Conservation (phyloP, 1,139 yeast genomes). For the Yamadazyma oceani region DNA sequence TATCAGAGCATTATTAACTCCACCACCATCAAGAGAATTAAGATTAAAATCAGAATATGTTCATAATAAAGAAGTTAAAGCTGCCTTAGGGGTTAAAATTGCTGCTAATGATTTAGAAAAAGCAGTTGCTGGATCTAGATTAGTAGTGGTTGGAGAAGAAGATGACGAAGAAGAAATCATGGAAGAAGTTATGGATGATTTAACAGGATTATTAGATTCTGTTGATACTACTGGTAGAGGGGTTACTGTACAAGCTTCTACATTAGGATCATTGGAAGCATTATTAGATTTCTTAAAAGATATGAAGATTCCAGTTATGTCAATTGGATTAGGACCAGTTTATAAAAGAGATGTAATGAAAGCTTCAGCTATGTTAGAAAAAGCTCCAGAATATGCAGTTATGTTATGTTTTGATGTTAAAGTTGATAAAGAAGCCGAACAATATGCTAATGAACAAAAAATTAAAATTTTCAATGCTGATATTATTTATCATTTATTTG, state of each 20-base stretch:
- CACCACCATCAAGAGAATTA: slow-evolving; percentile 95
- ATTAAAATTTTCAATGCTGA: slow-evolving; percentile 93
- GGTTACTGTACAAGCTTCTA: slow-evolving; percentile 98
- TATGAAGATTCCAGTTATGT: slow-evolving; percentile 99
- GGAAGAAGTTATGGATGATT: slow-evolving; percentile 99
- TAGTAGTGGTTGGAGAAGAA: slow-evolving; percentile 92
- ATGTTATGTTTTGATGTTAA: slow-evolving; percentile 98
- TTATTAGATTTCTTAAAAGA: slow-evolving; percentile 93
- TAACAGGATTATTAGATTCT: slow-evolving; percentile 90
- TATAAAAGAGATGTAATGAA: slow-evolving; percentile 97
- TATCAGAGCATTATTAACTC: slow-evolving; percentile 92
- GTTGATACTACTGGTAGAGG: slow-evolving; percentile 95
- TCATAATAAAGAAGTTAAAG: slow-evolving; percentile 96
- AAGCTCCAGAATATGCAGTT: slow-evolving; percentile 91
- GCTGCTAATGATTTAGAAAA: slow-evolving; percentile 97
- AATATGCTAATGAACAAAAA: slow-evolving; percentile 91
- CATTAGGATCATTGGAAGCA: slow-evolving; percentile 97
- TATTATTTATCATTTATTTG: slow-evolving; percentile 93
- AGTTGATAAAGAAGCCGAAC: slow-evolving; percentile 97
- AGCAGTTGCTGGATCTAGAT: slow-evolving; percentile 98
- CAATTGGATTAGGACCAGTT: slow-evolving; percentile 97
- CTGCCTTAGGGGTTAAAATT: slow-evolving; percentile 97
- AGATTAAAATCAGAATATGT: slow-evolving; percentile 93
- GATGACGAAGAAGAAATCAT: slow-evolving; percentile 96
- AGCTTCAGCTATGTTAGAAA: slow-evolving; percentile 94